Percentiles rank a stretch among this genome's conserved stretches.
Conservation (phyloP, 805 yeast genomes). For the Brettanomyces anomalus region DNA sequence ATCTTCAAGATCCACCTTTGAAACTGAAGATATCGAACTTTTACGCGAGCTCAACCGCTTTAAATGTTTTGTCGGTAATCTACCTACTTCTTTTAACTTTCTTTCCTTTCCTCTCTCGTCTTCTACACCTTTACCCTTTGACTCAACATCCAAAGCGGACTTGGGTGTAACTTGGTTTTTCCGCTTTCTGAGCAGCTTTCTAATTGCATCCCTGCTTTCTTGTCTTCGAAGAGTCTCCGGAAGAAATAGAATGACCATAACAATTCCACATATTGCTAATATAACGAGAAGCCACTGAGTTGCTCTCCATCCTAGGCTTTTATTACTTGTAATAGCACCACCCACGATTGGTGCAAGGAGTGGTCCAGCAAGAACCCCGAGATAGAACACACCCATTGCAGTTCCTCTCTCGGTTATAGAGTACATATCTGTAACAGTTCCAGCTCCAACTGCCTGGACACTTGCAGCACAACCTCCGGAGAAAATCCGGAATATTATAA, state of each 20-base stretch:
- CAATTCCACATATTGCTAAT: conserved; percentile 42
- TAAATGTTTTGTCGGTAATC: background rate
- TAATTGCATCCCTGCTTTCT: conserved; percentile 48
- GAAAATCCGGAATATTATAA: conserved; percentile 61
- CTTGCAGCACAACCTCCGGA: conserved; percentile 79
- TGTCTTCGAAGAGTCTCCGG: conserved; percentile 75
- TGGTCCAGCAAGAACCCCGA: conserved; percentile 80
- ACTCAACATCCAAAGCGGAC: too few relatives aligned
- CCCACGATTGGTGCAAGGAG: conserved; percentile 73
- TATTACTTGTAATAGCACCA: conserved; percentile 49
- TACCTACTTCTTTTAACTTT: conserved; percentile 8
- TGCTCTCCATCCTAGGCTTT: conserved; percentile 78
- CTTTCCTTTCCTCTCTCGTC: conserved; percentile 6
- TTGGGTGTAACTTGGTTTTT: conserved; percentile 3
- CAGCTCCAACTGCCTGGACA: conserved; percentile 87
- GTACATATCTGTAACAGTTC: conserved; percentile 71
- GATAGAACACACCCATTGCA: conserved; percentile 71
- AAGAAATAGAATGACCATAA: conserved; percentile 42
- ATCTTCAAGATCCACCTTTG: background rate
- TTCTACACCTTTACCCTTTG: background rate
- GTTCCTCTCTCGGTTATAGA: conserved; percentile 60
- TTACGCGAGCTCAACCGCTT: background rate
- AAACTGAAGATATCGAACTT: background rate
- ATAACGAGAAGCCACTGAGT: conserved; percentile 81
- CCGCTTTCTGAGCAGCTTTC: conserved; percentile 34